Evolutionary conservation across 192 early-diverging fungal species (phyloP), one percentile per base, ranked within the genome.

Genomic region (Backusella mclennaniae): DNA sequence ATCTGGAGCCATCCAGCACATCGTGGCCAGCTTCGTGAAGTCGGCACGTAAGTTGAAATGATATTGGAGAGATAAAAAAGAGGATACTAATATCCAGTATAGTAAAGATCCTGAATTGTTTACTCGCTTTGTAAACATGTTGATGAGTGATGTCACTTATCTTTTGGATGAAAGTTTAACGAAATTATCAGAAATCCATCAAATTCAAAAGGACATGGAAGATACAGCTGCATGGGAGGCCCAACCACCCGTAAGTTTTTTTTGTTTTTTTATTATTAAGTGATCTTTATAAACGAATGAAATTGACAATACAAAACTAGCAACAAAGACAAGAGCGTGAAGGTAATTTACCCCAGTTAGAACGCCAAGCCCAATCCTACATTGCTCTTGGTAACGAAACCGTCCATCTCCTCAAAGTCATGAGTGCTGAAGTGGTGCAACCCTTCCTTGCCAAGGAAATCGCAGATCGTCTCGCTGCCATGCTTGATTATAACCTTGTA

Each of bases 101-200:
- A 35, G 35, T 71, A 89, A 83, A 76, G 89, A 89, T 66, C 73
- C 80, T 19, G 93, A 95, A 66, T 90, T 95, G 35, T 97, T 98
- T 52, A 93, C 96, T 31, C 91, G 93, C 35, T 97, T 95, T 80
- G 94, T 88, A 8, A 95, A 95, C 74, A 82, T 96, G 79, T 82
- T 99, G 66, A 97, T 98, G 94, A 97, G 95, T 75, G 98, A 99
- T 82, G 93, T 95, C 0, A 96, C 95, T 14, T 99, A 94, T 81
- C 84, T 99, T 46, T 73, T 99, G 80, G 98, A 98, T 78, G 98
- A 99, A 84, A 89, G 91, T 72, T 85, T 99, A 69, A 90, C 88
- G 53, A 97, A 96, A 75, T 79, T 99, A 75, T 86, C 90, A 0
- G 89, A 96, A 68, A 97, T 99, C 74, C 92, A 90, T 75, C 87